A percentile compares a stretch with the other conserved stretches of the same genome.
Conservation (phyloP, 805 yeast genomes). For the Brettanomyces bruxellensis region DNA sequence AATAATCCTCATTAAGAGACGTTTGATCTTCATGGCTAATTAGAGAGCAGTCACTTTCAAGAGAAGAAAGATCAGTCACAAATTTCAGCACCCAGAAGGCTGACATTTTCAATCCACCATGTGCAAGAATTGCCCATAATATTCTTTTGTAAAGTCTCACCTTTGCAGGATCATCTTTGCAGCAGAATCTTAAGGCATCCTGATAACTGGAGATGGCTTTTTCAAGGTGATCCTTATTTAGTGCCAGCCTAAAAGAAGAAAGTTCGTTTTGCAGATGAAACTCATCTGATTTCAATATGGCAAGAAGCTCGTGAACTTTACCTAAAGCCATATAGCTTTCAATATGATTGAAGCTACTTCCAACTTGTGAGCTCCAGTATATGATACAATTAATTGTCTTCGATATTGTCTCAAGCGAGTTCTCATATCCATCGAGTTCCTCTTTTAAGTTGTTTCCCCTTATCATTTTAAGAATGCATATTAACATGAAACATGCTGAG, state of each 20-base stretch:
- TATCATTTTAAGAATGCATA: background rate
- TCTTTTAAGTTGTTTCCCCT: too few species aligned
- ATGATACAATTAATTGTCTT: too few species aligned
- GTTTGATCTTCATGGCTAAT: slow-evolving; percentile 8
- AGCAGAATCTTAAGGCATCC: slow-evolving; percentile 1
- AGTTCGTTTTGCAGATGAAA: background rate
- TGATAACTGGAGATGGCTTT: slow-evolving; percentile 4
- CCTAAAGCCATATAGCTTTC: slow-evolving; percentile 1
- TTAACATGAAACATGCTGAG: background rate
- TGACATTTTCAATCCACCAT: slow-evolving; percentile 10
- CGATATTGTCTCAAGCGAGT: too few species aligned
- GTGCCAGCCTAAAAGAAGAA: too few species aligned
- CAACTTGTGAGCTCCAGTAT: background rate
- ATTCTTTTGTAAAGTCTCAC: slow-evolving; percentile 5
- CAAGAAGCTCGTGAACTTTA: background rate
- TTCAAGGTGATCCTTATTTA: slow-evolving; percentile 2
- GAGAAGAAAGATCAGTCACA: slow-evolving; percentile 4
- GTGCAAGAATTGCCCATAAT: slow-evolving; percentile 7
- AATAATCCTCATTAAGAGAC: background rate
- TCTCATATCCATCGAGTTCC: too few species aligned
- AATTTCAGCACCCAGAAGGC: slow-evolving; percentile 7
- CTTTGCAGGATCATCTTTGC: slow-evolving; percentile 8
- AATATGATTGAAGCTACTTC: background rate
- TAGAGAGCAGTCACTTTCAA: slow-evolving; percentile 5
- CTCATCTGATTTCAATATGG: background rate